Base-by-base conservation (phyloP, 352 stramenopile genomes). In the Phytophthora fragariaefolia region DNA sequence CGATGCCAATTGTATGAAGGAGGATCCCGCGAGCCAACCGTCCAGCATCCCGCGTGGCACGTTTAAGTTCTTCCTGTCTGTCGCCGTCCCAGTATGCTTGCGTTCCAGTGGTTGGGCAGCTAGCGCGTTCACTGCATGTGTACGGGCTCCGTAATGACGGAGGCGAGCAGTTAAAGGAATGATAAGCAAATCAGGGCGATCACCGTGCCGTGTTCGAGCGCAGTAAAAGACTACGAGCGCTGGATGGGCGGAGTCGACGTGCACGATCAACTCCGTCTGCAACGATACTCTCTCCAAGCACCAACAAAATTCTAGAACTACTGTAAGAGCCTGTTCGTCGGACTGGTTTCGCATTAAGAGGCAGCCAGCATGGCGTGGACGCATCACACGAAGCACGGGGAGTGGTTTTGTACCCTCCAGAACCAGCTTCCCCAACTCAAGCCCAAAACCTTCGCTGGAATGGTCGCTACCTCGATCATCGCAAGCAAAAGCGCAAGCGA, bases 201-300 rank as follows among this genome's bases (percentile, higher is more conserved):
- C 1, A 28, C 22, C 2, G 36, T 78, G 4, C 20, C 52, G 36
- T 75, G 66, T 28, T 54, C 60, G 0, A 22, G 22, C 3, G 20
- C 58, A 17, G 48, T 73, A 15, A 62, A 32, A 4, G 56, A 74
- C 54, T 74, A 78, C 27, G 57, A 78, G 22, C 38, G 26, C 9
- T 78, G 65, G 63, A 72, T 72, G 68, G 68, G 68, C 12, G 56
- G 68, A 49, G 57, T 66, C 28, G 68, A 69, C 32, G 38, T 72
- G 23, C 32, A 57, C 32, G 30, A 57, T 30, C 58, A 76, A 51
- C 62, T 43, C 18, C 63, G 68, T 30, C 58, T 72, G 18, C 62
- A 69, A 26, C 9, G 10, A 26, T 73, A 63, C 30, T 79, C 66
- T 0, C 42, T 75, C 0, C 66, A 79, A 49, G 30, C 42, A 7